Evolutionary conservation across 495 filamentous ascomycete genomes (phyloP), one percentile per base, ranked within the genome.

Genomic region (Aspergillus egyptiacus): DNA sequence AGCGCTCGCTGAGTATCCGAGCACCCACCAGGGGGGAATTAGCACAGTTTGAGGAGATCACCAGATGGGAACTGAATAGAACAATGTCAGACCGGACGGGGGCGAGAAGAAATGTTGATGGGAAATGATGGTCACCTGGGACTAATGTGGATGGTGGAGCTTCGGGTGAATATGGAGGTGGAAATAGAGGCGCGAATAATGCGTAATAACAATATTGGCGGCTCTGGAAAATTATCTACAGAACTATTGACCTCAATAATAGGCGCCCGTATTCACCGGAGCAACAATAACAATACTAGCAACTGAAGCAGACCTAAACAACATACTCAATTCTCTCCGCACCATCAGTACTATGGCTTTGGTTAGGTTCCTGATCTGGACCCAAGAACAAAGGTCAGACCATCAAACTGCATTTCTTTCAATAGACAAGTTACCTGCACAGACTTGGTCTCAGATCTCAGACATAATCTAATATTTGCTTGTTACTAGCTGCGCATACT

Each of bases 101-200:
- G 25, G 25, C n/a, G 8, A 20, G 15, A 31, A 44, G 41, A 27
- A 22, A 44, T 36, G 28, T 46, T 25, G 28, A 33, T 27, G 33
- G 25, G 13, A 40, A 4, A 19, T 11, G 18, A 17, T 37, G 39
- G 39, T 32, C 13, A 40, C 23, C 2, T 24, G 13, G 36, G 27
- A 15, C 4, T 35, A 44, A 19, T 38, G 48, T 50, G 40, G 39
- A 33, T 52, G 41, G 42, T 52, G 41, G 42, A 46, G 41, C 28
- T 51, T 43, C 40, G 41, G 48, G 48, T 32, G 32, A 23, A 38
- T 39, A 45, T 51, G 34, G 27, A 34, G 27, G 28, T 20, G 31
- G 17, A 51, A 46, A 51, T 17, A 45, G 18, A 39, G 41, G 33
- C 27, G 40, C 15, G 14, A 31, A 43, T n/a, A n/a, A n/a, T n/a